Evolutionary conservation across 352 stramenopile genomes (phyloP).

Genomic region (Phytopythium delawarense): DNA sequence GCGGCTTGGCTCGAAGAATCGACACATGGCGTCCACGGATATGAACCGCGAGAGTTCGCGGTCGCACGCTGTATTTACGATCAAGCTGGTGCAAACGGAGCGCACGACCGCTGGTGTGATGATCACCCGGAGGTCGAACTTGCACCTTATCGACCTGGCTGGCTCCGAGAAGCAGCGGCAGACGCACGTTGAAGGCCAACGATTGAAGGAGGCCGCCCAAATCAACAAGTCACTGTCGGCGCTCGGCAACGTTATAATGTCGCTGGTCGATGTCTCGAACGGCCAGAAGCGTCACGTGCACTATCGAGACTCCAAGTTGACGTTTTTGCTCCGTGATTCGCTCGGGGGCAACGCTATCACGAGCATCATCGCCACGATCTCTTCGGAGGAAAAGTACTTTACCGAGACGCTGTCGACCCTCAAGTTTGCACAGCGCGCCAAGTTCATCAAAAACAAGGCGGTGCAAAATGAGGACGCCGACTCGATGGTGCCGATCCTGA

Average conservation of each 20-base stretch:
- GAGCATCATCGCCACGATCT: slow-evolving; percentile 80
- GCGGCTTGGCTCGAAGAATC: slow-evolving; percentile 73
- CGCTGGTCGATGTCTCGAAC: slow-evolving; percentile 81
- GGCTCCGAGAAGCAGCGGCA: slow-evolving; percentile 87
- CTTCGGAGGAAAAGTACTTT: slow-evolving; percentile 80
- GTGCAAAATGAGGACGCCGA: slow-evolving; percentile 85
- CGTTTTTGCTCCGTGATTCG: slow-evolving; percentile 74
- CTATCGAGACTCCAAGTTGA: slow-evolving; percentile 87
- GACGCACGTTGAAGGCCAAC: slow-evolving; percentile 69
- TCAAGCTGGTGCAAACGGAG: slow-evolving; percentile 89
- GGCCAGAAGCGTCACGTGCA: slow-evolving; percentile 76
- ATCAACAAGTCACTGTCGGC: slow-evolving; percentile 90
- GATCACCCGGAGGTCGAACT: slow-evolving; percentile 65
- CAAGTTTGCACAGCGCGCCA: slow-evolving; percentile 85
- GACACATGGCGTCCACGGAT: slow-evolving; percentile 93
- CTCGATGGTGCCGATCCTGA: slow-evolving; percentile 64
- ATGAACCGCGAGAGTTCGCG: slow-evolving; percentile 97
- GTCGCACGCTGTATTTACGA: slow-evolving; percentile 96
- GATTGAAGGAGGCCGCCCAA: slow-evolving; percentile 84
- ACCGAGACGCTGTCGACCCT: slow-evolving; percentile 84
- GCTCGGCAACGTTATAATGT: slow-evolving; percentile 88
- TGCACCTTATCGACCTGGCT: slow-evolving; percentile 86
- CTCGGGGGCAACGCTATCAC: slow-evolving; percentile 86
- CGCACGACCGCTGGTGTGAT: slow-evolving; percentile 51
- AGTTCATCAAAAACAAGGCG: slow-evolving; percentile 88